phyloP scores from a whole-genome alignment of 164 flowering plant species.

The Saururus chinensis region DNA sequence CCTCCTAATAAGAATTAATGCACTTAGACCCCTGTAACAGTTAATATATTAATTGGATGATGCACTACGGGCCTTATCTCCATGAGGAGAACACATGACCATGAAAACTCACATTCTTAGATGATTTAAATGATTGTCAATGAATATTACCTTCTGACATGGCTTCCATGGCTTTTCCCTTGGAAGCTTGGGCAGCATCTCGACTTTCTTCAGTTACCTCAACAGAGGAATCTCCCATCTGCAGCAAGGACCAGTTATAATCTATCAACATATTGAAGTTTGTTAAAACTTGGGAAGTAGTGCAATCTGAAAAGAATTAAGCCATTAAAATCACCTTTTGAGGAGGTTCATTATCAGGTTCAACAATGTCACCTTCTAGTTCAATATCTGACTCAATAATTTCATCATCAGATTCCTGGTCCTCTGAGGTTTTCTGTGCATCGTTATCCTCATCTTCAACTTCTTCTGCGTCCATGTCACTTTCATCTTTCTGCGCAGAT shows the following conservation, averaged over 20 bases:
- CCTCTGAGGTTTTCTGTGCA: constrained; percentile 9
- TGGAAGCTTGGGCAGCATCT: constrained; percentile 75
- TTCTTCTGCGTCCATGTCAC: constrained; percentile 33
- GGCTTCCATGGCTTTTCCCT: constrained; percentile 79
- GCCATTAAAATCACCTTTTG: constrained; percentile 45
- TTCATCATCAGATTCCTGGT: constrained; percentile 45
- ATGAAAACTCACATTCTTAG: no score
- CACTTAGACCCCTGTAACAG: no score
- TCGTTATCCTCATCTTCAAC: constrained; percentile 16
- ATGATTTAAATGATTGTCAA: background rate
- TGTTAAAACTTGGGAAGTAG: background rate
- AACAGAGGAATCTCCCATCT: constrained; percentile 88
- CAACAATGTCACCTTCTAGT: constrained; percentile 78
- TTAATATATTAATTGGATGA: no score
- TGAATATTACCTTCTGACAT: constrained; percentile 60
- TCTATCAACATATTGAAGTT: background rate
- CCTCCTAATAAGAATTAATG: no score
- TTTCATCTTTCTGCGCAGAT: constrained; percentile 36
- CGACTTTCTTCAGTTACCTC: constrained; percentile 89
- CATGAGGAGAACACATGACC: no score
- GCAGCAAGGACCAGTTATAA: constrained; percentile 1
- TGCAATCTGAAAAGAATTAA: background rate
- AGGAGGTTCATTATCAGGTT: constrained; percentile 84
- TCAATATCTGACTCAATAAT: constrained; percentile 84
- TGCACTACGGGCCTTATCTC: no score